Conservation (phyloP, 306 rosid species). For the Malus sylvestris region DNA sequence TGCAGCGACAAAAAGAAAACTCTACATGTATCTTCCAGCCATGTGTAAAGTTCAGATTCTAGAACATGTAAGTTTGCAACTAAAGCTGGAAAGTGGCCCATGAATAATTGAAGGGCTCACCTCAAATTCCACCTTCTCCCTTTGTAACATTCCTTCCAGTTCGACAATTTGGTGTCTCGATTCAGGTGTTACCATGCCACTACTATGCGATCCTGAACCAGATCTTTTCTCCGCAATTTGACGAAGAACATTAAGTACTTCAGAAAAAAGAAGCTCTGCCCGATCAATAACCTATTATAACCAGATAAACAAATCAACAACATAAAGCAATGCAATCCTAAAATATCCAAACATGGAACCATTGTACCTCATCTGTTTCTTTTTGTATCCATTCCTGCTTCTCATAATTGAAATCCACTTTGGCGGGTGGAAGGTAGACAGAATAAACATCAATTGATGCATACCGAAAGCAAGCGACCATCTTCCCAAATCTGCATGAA, state of each 20-base stretch:
- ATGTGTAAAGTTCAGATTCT: neutral
- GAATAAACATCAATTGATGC: slow-evolving; percentile 85
- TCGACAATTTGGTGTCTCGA: slow-evolving; percentile 52
- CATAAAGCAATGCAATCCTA: neutral
- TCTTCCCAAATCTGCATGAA: slow-evolving; percentile 72
- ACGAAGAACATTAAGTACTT: slow-evolving; percentile 64
- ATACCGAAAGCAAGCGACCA: slow-evolving; percentile 98
- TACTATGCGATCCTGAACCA: slow-evolving; percentile 13
- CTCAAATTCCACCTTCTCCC: slow-evolving; percentile 87
- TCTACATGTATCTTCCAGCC: neutral
- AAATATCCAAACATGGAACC: slow-evolving; percentile 23
- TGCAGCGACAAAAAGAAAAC: slow-evolving; percentile 2
- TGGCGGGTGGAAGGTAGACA: slow-evolving; percentile 78
- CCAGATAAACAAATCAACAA: slow-evolving; percentile 15
- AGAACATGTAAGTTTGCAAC: slow-evolving; percentile 2
- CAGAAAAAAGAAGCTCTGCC: slow-evolving; percentile 75
- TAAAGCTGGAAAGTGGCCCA: slow-evolving; percentile 13
- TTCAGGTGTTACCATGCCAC: slow-evolving; percentile 46
- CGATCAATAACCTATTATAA: slow-evolving; percentile 61
- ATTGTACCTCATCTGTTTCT: slow-evolving; percentile 67
- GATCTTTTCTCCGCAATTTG: slow-evolving; percentile 58
- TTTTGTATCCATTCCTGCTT: slow-evolving; percentile 78
- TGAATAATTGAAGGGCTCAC: slow-evolving; percentile 31
- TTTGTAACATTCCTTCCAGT: slow-evolving; percentile 65
- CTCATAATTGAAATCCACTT: slow-evolving; percentile 51